Conservation (phyloP, 225 moss, liverwort and hornwort genomes). For the Climacium dendroides region DNA sequence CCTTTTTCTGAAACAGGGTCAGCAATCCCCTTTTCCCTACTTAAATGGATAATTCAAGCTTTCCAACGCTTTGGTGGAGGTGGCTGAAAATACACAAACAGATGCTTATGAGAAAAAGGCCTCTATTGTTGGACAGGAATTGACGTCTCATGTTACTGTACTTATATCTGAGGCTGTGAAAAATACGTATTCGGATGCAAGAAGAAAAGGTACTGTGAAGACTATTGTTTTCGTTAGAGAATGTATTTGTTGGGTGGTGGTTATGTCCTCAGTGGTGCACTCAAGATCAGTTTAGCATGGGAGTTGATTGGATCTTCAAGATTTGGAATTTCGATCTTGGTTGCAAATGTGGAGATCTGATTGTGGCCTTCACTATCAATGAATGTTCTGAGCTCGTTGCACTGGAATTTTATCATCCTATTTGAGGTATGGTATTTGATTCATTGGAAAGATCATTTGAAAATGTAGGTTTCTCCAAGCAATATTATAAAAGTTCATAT, state of each 20-base stretch:
- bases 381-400: neutral
- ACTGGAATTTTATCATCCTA: neutral
- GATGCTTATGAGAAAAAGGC: neutral
- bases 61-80: neutral
- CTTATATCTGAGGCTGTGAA: conserved; percentile 13
- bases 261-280: neutral
- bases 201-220: neutral
- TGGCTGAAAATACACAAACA: neutral
- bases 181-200: neutral
- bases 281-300: neutral
- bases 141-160: conserved; percentile 13
- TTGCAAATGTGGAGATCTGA: conserved; percentile 6
- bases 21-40: neutral
- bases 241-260: neutral
- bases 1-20: neutral
- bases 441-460: neutral
- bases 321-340: neutral
- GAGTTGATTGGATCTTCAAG: neutral
- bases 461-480: no score
- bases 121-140: neutral
- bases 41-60: neutral
- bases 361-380: neutral
- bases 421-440: neutral
- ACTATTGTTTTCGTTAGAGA: conserved; percentile 1
- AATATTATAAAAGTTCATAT: no score